Evolutionary conservation across 768 basidiomycete species (phyloP).

Genomic region (Boletus tomentosulus): DNA sequence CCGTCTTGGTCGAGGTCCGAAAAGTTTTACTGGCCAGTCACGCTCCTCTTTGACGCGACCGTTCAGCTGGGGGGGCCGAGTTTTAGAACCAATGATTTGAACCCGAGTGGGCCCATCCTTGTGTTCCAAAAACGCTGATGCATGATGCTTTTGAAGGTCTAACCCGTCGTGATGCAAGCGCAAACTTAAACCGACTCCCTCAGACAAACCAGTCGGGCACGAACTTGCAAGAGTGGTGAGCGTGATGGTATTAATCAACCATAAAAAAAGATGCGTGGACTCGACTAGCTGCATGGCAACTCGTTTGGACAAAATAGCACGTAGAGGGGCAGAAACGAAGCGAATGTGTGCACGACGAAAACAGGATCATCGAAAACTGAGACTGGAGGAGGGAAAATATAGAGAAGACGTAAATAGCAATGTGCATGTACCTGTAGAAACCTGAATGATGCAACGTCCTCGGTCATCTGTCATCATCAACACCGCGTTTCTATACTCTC

Average conservation of each 20-base stretch:
- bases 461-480: conserved; percentile 1
- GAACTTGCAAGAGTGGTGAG: conserved; percentile 10
- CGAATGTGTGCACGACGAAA: not conserved
- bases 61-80: too few relatives aligned
- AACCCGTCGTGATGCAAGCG: too few relatives aligned
- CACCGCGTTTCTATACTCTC: conserved; percentile 14
- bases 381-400: not conserved
- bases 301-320: not conserved
- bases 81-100: too few relatives aligned
- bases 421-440: not conserved
- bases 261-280: not conserved
- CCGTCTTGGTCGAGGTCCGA: too few relatives aligned
- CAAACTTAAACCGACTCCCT: too few relatives aligned
- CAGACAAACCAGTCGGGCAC: too few relatives aligned
- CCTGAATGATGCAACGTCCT: not conserved
- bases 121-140: too few relatives aligned
- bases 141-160: too few relatives aligned
- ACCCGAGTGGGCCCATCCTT: too few relatives aligned
- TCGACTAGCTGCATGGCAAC: not conserved
- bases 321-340: not conserved
- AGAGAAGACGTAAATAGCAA: not conserved
- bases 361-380: too few relatives aligned
- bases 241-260: conserved; percentile 13
- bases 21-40: too few relatives aligned
- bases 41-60: too few relatives aligned